phyloP scores from a whole-genome alignment of 768 basidiomycete species.

The Tulasnella sp. region DNA sequence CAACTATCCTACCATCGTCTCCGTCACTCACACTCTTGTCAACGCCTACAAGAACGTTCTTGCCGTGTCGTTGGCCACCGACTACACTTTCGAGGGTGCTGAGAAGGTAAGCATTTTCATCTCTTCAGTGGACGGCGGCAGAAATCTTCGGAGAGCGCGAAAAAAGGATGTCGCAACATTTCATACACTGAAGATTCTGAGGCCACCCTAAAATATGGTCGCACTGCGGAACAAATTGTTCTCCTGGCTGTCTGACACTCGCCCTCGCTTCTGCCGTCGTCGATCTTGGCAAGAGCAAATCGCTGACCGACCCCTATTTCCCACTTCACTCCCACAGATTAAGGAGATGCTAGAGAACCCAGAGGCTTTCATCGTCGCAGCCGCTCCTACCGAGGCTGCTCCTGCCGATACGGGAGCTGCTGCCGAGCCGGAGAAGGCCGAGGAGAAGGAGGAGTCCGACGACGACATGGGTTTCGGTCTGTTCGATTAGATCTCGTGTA shows the following conservation, averaged over 20 bases:
- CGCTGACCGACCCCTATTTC: neutral
- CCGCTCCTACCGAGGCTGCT: constrained; percentile 45
- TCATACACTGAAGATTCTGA: constrained; percentile 84
- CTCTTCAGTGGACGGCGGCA: constrained; percentile 12
- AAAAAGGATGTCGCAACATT: constrained; percentile 27
- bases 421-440: constrained; percentile 49
- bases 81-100: constrained; percentile 87
- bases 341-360: constrained; percentile 98
- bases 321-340: constrained; percentile 39
- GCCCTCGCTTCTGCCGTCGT: neutral
- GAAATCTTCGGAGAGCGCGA: constrained; percentile 16
- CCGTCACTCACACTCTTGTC: constrained; percentile 88
- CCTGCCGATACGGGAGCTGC: constrained; percentile 42
- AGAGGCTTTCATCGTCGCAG: constrained; percentile 86
- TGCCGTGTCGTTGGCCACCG: constrained; percentile 77
- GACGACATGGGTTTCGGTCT: constrained; percentile 41
- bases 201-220: constrained; percentile 20
- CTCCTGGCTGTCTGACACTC: constrained; percentile 8
- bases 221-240: constrained; percentile 6
- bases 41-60: constrained; percentile 99
- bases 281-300: neutral
- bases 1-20: constrained; percentile 92
- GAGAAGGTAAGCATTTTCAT: constrained; percentile 60
- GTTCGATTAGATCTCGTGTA: constrained; percentile 25
- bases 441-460: constrained; percentile 39